phyloP scores from a whole-genome alignment of 2,329 filamentous ascomycete species.

The Mycocentrospora acerina region DNA sequence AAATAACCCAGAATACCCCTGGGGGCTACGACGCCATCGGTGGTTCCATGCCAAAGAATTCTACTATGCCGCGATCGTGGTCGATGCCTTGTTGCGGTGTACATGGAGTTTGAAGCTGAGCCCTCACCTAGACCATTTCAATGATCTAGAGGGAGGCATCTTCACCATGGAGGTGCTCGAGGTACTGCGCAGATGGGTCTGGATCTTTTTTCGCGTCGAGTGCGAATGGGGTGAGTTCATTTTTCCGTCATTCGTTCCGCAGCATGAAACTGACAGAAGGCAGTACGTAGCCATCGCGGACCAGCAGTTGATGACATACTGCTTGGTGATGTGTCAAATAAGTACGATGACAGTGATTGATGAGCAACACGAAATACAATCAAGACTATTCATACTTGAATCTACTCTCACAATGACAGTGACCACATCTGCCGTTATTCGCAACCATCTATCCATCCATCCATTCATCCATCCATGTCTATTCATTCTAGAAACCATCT shows the following conservation, averaged over 20 bases:
- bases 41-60: conserved; percentile 70
- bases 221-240: conserved; percentile 75
- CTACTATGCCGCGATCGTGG: conserved; percentile 78
- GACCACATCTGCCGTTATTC: no score
- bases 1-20: conserved; percentile 66
- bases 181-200: conserved; percentile 86
- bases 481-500: no score
- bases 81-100: conserved; percentile 81
- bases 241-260: neutral
- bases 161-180: conserved; percentile 87
- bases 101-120: conserved; percentile 91
- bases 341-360: conserved; percentile 61
- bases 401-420: no score
- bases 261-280: conserved; percentile 15
- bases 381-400: neutral
- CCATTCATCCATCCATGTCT: no score
- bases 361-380: neutral
- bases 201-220: conserved; percentile 95
- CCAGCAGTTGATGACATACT: conserved; percentile 69
- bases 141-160: conserved; percentile 84
- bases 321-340: conserved; percentile 66
- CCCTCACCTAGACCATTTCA: conserved; percentile 77
- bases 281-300: conserved; percentile 57
- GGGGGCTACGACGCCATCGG: conserved; percentile 73
- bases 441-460: no score